Conservation (phyloP, 73 alveolate species). For the Paramecium sexaurelia region DNA sequence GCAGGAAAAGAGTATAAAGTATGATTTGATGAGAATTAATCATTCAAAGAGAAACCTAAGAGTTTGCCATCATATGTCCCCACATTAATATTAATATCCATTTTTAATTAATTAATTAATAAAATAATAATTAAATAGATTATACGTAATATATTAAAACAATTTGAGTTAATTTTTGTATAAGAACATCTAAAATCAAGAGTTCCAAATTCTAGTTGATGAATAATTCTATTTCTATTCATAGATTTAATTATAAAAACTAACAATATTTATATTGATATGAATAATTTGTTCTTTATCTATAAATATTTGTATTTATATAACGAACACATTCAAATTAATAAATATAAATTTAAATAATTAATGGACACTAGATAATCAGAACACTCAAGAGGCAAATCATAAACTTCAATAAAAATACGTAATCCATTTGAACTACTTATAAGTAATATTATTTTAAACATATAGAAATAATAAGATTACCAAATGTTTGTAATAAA, state of each 20-base stretch:
- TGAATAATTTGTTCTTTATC: not conserved
- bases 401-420: not conserved
- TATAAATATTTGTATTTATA: not conserved
- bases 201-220: too few relatives aligned
- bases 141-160: too few relatives aligned
- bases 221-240: too few relatives aligned
- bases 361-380: not conserved
- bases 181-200: too few relatives aligned
- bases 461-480: not conserved
- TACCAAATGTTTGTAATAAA: constrained; percentile 7
- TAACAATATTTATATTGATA: too few relatives aligned
- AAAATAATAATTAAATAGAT: too few relatives aligned
- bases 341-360: not conserved
- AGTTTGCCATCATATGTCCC: constrained; percentile 45
- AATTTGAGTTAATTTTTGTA: too few relatives aligned
- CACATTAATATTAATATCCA: constrained; percentile 41
- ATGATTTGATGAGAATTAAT: not conserved
- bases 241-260: too few relatives aligned
- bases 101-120: not conserved
- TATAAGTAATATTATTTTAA: not conserved
- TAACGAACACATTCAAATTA: not conserved
- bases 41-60: not conserved
- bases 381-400: not conserved
- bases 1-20: constrained; percentile 10
- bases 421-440: not conserved